Evolutionary conservation across 2,329 filamentous ascomycete genomes (phyloP).

Genomic region (Fusarium sp.): DNA sequence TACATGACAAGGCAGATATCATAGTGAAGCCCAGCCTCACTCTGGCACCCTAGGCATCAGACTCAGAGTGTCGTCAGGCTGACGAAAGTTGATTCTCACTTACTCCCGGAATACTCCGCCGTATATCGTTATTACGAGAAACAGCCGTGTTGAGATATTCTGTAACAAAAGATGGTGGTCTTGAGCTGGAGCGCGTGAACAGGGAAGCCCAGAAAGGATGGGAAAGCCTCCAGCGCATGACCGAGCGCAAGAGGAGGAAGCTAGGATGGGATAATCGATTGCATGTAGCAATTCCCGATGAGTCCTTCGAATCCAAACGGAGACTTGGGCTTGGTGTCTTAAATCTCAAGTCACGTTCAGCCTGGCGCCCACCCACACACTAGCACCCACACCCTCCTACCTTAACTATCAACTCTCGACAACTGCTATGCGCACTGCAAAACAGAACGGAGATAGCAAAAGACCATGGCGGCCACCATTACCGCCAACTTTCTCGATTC

Average conservation of each 20-base stretch:
- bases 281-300: slow-evolving; percentile 46
- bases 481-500: slow-evolving; percentile 33
- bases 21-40: background rate
- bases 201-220: slow-evolving; percentile 32
- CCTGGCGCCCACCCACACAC: slow-evolving; percentile 42
- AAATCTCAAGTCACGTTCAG: slow-evolving; percentile 52
- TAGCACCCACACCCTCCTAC: slow-evolving; percentile 34
- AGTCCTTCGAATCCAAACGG: slow-evolving; percentile 38
- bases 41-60: slow-evolving; percentile 1
- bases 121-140: slow-evolving; percentile 10
- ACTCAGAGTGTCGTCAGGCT: slow-evolving; percentile 18
- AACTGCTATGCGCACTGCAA: background rate
- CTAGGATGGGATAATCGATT: slow-evolving; percentile 38
- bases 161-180: slow-evolving; percentile 34
- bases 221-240: slow-evolving; percentile 37
- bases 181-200: slow-evolving; percentile 40
- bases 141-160: slow-evolving; percentile 19
- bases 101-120: slow-evolving; percentile 14
- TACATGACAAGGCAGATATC: slow-evolving; percentile 9
- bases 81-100: slow-evolving; percentile 12
- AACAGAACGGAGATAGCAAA: slow-evolving; percentile 29
- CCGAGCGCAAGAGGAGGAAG: slow-evolving; percentile 32
- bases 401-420: slow-evolving; percentile 23
- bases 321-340: slow-evolving; percentile 52
- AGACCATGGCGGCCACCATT: slow-evolving; percentile 27